Evolutionary conservation across 805 yeast genomes (phyloP).

Genomic region (Hanseniaspora meyeri): DNA sequence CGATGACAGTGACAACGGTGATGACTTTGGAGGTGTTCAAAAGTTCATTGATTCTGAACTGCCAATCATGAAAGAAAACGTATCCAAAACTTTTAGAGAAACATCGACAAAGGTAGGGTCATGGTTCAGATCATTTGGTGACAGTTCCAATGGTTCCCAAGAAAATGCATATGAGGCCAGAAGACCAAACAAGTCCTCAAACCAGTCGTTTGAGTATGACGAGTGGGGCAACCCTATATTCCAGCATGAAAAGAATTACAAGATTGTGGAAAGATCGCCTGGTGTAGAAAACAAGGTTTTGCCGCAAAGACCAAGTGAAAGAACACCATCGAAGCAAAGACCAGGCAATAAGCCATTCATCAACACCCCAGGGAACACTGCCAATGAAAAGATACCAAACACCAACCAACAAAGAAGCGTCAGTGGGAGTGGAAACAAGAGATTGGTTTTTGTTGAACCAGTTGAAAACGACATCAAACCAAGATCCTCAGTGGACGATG

Average conservation of each 20-base stretch:
- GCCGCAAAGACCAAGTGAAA: not conserved
- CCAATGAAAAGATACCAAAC: not conserved
- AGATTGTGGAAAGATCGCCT: slow-evolving; percentile 12
- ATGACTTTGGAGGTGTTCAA: slow-evolving; percentile 41
- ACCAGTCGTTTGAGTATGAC: slow-evolving; percentile 1
- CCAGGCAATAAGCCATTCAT: slow-evolving; percentile 1
- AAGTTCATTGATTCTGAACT: slow-evolving; percentile 45
- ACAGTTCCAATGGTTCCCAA: slow-evolving; percentile 17
- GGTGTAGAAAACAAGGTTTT: not conserved
- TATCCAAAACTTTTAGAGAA: slow-evolving; percentile 67
- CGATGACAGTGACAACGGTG: slow-evolving; percentile 13
- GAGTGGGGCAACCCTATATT: slow-evolving; percentile 12
- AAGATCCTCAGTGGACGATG: slow-evolving; percentile 3
- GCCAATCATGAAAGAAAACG: slow-evolving; percentile 51
- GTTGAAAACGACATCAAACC: not conserved
- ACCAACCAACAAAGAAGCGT: slow-evolving; percentile 4
- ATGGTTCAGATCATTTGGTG: slow-evolving; percentile 57
- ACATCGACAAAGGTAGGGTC: slow-evolving; percentile 62
- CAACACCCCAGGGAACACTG: not conserved
- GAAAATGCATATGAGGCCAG: slow-evolving; percentile 10
- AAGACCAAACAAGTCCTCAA: not conserved
- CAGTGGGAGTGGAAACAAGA: slow-evolving; percentile 11
- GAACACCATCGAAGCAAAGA: slow-evolving; percentile 1
- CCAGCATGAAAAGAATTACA: slow-evolving; percentile 4
- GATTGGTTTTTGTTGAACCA: slow-evolving; percentile 13